These are phyloP conservation scores for Croton setiger DNA, from an alignment of 441 rosid genomes.

Conservation along the genomic window DNA sequence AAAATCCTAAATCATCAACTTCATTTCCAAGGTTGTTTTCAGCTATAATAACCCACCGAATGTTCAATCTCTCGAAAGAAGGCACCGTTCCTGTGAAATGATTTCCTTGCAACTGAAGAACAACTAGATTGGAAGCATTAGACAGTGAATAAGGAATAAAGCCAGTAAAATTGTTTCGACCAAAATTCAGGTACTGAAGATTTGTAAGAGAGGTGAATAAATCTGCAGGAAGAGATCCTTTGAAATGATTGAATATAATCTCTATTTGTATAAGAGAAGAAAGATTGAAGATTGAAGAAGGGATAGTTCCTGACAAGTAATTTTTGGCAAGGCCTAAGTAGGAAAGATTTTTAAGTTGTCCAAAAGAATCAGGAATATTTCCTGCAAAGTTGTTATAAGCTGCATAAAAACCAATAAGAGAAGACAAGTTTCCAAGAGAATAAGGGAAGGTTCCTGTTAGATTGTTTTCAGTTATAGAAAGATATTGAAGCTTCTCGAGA, in stretches of 20 bases:
- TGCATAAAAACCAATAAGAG: slow-evolving; percentile 21
- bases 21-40: slow-evolving; percentile 23
- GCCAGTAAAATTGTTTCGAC: slow-evolving; percentile 11
- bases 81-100: slow-evolving; percentile 23
- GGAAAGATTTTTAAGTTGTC: not conserved
- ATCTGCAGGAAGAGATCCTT: slow-evolving; percentile 5
- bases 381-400: slow-evolving; percentile 33
- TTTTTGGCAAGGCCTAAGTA: not conserved
- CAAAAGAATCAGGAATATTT: slow-evolving; percentile 9
- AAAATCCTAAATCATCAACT: slow-evolving; percentile 20
- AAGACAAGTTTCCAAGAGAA: slow-evolving; percentile 40
- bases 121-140: slow-evolving; percentile 4
- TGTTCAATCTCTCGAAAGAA: slow-evolving; percentile 1
- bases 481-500: not conserved
- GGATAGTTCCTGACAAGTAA: slow-evolving; percentile 16
- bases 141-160: slow-evolving; percentile 12
- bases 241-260: not conserved
- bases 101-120: slow-evolving; percentile 9
- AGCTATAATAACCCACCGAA: too few relatives aligned
- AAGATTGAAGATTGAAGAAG: slow-evolving; percentile 13
- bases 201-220: not conserved
- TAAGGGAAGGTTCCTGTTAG: slow-evolving; percentile 32
- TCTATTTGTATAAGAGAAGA: not conserved
- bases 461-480: slow-evolving; percentile 5
- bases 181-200: not conserved